Evolutionary conservation across 139 green algal species (phyloP).

Genomic region (Nannochloris sp.): DNA sequence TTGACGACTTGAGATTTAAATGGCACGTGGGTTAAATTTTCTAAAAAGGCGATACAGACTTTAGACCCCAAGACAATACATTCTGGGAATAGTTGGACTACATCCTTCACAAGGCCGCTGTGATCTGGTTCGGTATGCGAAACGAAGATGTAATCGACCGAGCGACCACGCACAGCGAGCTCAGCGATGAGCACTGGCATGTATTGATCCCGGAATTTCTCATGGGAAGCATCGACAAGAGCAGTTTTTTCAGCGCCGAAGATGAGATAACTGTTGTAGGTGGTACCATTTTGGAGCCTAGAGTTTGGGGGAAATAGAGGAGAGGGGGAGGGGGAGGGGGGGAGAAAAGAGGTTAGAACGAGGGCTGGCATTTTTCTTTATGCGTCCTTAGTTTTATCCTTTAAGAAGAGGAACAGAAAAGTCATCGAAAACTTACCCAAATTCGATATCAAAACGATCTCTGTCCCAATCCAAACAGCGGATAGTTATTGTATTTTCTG

Average conservation of each 20-base stretch:
- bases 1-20: conserved; percentile 68
- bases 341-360: neutral
- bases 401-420: neutral
- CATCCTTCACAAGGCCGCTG: conserved; percentile 72
- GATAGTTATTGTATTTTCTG: conserved; percentile 77
- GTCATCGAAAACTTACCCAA: conserved; percentile 67
- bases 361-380: no score
- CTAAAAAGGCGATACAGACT: conserved; percentile 62
- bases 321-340: neutral
- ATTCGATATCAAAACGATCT: conserved; percentile 96
- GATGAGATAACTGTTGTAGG: conserved; percentile 96
- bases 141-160: conserved; percentile 84
- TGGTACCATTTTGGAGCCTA: conserved; percentile 65
- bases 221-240: conserved; percentile 87
- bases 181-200: conserved; percentile 49
- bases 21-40: conserved; percentile 55
- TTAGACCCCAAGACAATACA: conserved; percentile 78
- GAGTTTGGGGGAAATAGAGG: neutral
- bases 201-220: conserved; percentile 93
- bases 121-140: conserved; percentile 91
- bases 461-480: conserved; percentile 91
- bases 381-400: neutral
- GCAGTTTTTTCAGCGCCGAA: conserved; percentile 79
- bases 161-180: conserved; percentile 31
- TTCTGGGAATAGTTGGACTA: conserved; percentile 76